These are phyloP conservation scores for Pythium coloratum DNA, from an alignment of 352 stramenopile species.

Conservation along the genomic window DNA sequence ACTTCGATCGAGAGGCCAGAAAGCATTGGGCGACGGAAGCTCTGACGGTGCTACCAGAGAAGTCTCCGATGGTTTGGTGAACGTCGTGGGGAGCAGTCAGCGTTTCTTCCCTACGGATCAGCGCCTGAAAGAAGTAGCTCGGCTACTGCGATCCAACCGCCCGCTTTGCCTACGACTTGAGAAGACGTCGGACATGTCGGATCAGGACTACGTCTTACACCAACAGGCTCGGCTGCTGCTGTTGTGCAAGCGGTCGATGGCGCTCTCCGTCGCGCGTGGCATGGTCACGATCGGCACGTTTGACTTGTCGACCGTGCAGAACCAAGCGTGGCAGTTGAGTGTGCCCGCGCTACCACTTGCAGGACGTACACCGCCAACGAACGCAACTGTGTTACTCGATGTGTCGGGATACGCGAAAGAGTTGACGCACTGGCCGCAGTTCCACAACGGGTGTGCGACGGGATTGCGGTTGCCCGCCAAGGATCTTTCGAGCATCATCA, in stretches of 20 bases:
- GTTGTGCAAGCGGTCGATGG: conserved; percentile 93
- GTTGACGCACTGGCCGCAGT: conserved; percentile 96
- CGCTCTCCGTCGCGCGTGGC: conserved; percentile 91
- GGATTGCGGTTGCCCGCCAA: conserved; percentile 84
- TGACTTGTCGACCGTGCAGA: conserved; percentile 57
- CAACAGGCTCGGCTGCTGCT: conserved; percentile 95
- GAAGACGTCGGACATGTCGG: conserved; percentile 60
- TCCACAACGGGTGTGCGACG: conserved; percentile 98
- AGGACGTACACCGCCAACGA: conserved; percentile 92
- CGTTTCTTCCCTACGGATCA: conserved; percentile 70
- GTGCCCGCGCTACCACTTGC: conserved; percentile 93
- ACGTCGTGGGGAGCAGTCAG: conserved; percentile 54
- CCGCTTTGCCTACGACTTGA: conserved; percentile 73
- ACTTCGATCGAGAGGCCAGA: neutral
- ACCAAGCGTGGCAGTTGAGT: conserved; percentile 82
- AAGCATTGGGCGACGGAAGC: neutral
- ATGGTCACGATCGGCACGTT: conserved; percentile 97
- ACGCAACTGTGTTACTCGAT: conserved; percentile 93
- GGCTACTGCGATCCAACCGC: conserved; percentile 73
- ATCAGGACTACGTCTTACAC: conserved; percentile 73
- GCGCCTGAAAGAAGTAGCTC: conserved; percentile 79
- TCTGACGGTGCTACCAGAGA: neutral
- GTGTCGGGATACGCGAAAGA: conserved; percentile 88
- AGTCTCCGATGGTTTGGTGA: conserved; percentile 64
- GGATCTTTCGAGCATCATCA: conserved; percentile 86